phyloP scores from a whole-genome alignment of 345 rosid species.

The Salix brachista region DNA sequence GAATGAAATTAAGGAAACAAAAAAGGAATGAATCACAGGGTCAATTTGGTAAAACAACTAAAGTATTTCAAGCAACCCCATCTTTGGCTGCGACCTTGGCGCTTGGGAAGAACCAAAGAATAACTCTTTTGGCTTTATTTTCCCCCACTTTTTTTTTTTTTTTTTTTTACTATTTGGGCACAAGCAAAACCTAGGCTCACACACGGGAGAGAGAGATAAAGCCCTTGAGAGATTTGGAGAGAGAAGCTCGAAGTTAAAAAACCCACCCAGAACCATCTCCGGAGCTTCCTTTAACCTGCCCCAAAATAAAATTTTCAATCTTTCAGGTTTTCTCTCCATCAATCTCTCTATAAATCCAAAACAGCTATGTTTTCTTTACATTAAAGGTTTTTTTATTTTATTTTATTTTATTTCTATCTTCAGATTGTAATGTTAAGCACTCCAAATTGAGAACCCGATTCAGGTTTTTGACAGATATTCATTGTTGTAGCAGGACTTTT shows the following conservation, averaged over 20 bases:
- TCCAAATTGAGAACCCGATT: slow-evolving; percentile 6
- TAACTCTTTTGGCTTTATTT: neutral
- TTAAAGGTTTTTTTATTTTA: neutral
- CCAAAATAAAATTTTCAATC: neutral
- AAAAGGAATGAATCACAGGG: neutral
- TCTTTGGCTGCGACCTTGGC: neutral
- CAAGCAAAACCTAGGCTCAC: neutral
- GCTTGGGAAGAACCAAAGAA: neutral
- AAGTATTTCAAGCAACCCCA: neutral
- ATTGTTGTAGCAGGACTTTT: neutral
- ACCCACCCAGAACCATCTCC: slow-evolving; percentile 3
- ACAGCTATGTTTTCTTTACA: slow-evolving; percentile 4
- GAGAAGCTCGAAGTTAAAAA: slow-evolving; percentile 11
- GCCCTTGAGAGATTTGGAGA: neutral
- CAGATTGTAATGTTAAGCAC: neutral
- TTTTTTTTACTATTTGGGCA: neutral
- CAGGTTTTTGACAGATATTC: slow-evolving; percentile 10
- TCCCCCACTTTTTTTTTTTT: neutral
- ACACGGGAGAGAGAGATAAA: neutral
- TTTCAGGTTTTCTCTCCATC: slow-evolving; percentile 3
- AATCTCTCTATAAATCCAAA: neutral
- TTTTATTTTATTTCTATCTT: neutral
- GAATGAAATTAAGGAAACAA: neutral
- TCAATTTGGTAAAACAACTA: neutral
- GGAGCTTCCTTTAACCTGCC: slow-evolving; percentile 9